These are phyloP conservation scores for Tulasnella sp. DNA, from an alignment of 768 basidiomycete genomes.

Conservation along the genomic window DNA sequence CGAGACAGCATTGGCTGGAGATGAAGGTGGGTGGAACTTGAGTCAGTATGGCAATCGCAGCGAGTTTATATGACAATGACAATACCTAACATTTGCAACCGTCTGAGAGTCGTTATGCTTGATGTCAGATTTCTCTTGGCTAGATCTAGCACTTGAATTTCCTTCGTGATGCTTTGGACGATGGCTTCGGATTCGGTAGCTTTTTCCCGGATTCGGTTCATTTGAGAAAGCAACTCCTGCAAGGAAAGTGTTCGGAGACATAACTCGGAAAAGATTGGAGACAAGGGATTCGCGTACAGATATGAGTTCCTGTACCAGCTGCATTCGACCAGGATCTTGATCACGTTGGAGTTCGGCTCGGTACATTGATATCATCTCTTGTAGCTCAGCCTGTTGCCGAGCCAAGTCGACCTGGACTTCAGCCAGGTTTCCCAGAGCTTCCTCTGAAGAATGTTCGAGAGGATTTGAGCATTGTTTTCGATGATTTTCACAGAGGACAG, in stretches of 20 bases:
- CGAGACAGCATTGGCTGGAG: constrained; percentile 64
- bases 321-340: constrained; percentile 85
- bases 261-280: not conserved
- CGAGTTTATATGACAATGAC: not conserved
- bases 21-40: not conserved
- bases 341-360: constrained; percentile 56
- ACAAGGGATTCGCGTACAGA: constrained; percentile 43
- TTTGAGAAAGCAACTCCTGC: constrained; percentile 88
- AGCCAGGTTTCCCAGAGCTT: constrained; percentile 60
- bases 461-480: not conserved
- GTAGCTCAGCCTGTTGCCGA: constrained; percentile 57
- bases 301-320: constrained; percentile 90
- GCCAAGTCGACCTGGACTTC: constrained; percentile 57
- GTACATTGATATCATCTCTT: constrained; percentile 59
- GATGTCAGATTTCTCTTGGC: constrained; percentile 48
- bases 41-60: no score
- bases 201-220: constrained; percentile 92
- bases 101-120: constrained; percentile 81
- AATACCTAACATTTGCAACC: constrained; percentile 86
- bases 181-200: constrained; percentile 95
- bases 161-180: constrained; percentile 88
- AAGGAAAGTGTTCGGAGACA: constrained; percentile 13
- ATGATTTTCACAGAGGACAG: constrained; percentile 21
- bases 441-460: constrained; percentile 42
- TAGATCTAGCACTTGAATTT: constrained; percentile 83